Evolutionary conservation across 2,329 filamentous ascomycete genomes (phyloP), one percentile per base, ranked within the genome.

Genomic region (Arthrobotrys iridis): DNA sequence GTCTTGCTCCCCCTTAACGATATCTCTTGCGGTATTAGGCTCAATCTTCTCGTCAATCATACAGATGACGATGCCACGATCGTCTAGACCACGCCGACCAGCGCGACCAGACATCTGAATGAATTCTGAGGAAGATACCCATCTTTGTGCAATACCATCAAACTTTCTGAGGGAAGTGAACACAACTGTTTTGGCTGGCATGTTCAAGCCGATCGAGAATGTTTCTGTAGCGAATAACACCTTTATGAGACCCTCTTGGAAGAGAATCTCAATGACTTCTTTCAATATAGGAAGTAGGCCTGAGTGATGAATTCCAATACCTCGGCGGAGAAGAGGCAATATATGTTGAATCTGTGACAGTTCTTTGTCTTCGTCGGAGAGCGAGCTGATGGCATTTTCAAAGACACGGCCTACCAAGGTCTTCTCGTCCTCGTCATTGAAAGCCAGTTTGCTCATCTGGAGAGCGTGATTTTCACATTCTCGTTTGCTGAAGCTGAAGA

Each of bases 131-230:
- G 93, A 93, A 0, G 93, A 97, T 18, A 98, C 87, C 83, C 93
- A 96, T 77, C 94, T 88, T 79, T 88, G 88, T 72, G 87, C 86
- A 4, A 89, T 86, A 68, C 96, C 96, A 81, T 99, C 95, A 81
- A 93, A 99, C 81, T 99, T 99, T 62, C 91, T 91, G 7, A 99
- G 93, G 78, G 91, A 93, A 0, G 95, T 97, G 82, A 99, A 99
- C n/a, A 99, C 93, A 1, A 99, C 95, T 0, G 95, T 99, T 85
- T 97, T 97, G 24, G 95, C 95, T 78, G 95, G 95, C 95, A 99
- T 98, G 85, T 99, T 99, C 71, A 99, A 84, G 74, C 95, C 95
- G 78, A 99, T 99, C 2, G 95, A 98, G 83, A 99, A 99, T 0
- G 95, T 99, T 82, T 99, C 96, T 0, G 95, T 99, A 0, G 95